These are phyloP conservation scores for Kickxella alabastrina DNA, from an alignment of 192 early-diverging fungal genomes.

Conservation along the genomic window DNA sequence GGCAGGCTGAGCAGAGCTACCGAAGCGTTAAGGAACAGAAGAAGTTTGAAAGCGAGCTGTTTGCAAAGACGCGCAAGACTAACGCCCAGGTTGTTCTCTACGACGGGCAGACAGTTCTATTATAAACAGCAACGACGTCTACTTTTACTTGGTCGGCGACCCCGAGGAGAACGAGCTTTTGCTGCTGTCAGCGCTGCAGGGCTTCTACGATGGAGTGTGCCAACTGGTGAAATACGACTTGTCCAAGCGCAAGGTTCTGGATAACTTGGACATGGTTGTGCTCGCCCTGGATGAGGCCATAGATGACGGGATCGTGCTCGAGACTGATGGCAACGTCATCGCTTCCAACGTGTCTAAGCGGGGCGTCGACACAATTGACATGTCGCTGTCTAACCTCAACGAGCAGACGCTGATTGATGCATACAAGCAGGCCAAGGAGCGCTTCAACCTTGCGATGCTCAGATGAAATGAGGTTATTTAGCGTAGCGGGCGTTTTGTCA, in stretches of 20 bases:
- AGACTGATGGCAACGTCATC: slow-evolving; percentile 73
- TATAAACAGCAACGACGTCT: slow-evolving; percentile 79
- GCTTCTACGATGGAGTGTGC: slow-evolving; percentile 81
- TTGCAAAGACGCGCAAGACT: slow-evolving; percentile 83
- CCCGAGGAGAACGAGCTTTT: slow-evolving; percentile 94
- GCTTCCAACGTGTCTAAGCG: slow-evolving; percentile 75
- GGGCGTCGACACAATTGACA: slow-evolving; percentile 64
- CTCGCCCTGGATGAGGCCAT: slow-evolving; percentile 91
- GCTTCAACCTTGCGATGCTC: slow-evolving; percentile 62
- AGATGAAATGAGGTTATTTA: slow-evolving; percentile 34
- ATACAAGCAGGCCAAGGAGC: slow-evolving; percentile 74
- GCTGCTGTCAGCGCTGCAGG: slow-evolving; percentile 70
- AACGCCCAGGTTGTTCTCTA: slow-evolving; percentile 88
- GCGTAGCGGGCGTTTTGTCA: no score
- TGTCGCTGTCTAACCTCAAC: slow-evolving; percentile 58
- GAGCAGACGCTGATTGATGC: slow-evolving; percentile 74
- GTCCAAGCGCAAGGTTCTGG: slow-evolving; percentile 82
- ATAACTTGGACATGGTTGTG: slow-evolving; percentile 88
- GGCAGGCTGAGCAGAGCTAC: slow-evolving; percentile 21
- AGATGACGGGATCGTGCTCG: slow-evolving; percentile 83
- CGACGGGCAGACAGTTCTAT: slow-evolving; percentile 87
- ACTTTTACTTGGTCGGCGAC: slow-evolving; percentile 87
- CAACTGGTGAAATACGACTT: slow-evolving; percentile 70
- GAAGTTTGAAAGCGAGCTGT: slow-evolving; percentile 87
- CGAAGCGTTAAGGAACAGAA: slow-evolving; percentile 74